These are phyloP conservation scores for Diaporthe amygdali DNA, from an alignment of 2,329 filamentous ascomycete species.

Conservation along the genomic window DNA sequence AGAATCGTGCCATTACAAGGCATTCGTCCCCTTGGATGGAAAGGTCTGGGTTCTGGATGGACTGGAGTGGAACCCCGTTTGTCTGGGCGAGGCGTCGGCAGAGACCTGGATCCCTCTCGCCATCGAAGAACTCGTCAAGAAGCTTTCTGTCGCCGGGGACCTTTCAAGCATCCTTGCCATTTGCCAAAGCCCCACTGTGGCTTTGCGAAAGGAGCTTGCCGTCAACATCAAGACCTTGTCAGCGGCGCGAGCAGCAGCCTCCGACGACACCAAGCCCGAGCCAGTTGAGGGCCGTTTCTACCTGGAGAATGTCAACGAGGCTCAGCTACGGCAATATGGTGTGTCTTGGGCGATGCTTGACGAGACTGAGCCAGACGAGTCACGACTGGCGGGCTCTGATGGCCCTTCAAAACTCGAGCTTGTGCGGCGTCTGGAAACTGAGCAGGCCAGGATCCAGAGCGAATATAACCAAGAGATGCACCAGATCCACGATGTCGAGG, in stretches of 20 bases:
- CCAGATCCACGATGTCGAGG: slow-evolving; percentile 51
- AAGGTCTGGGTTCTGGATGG: slow-evolving; percentile 90
- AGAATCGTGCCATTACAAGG: slow-evolving; percentile 85
- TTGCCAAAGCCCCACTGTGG: slow-evolving; percentile 66
- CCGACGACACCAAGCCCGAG: slow-evolving; percentile 13
- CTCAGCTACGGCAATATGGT: slow-evolving; percentile 8
- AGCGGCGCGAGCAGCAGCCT: slow-evolving; percentile 43
- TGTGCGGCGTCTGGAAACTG: slow-evolving; percentile 40
- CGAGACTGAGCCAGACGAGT: background rate
- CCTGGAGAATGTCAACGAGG: slow-evolving; percentile 1
- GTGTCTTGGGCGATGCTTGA: slow-evolving; percentile 6
- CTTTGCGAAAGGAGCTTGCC: slow-evolving; percentile 53
- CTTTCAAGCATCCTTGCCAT: slow-evolving; percentile 82
- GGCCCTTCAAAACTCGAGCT: background rate
- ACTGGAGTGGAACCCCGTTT: slow-evolving; percentile 72
- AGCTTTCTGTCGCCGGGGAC: slow-evolving; percentile 68
- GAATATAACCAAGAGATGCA: slow-evolving; percentile 55
- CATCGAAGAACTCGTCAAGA: slow-evolving; percentile 71
- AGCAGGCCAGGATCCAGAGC: slow-evolving; percentile 47
- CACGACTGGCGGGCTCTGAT: background rate
- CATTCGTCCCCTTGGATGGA: slow-evolving; percentile 76
- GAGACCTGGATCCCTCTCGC: slow-evolving; percentile 71
- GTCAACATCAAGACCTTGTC: slow-evolving; percentile 38
- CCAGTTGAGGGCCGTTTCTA: background rate
- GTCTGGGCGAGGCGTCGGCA: slow-evolving; percentile 55